Conservation (phyloP, 2,329 filamentous ascomycete species). For the Neoscytalidium dimidiatum region DNA sequence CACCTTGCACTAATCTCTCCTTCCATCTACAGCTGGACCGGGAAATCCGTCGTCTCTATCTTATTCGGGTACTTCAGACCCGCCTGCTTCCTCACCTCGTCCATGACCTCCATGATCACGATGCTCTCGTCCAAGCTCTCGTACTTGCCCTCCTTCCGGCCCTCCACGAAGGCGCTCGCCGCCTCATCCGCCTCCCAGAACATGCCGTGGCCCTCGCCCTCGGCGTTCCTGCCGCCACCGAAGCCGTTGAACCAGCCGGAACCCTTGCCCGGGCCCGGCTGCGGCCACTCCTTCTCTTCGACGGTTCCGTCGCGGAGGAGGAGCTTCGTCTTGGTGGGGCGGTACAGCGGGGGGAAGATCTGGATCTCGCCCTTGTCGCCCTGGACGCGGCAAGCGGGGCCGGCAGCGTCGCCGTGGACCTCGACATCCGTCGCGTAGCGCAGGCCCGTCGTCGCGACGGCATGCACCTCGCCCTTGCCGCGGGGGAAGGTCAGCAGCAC, state of each 20-base stretch:
- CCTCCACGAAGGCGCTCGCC: slow-evolving; percentile 73
- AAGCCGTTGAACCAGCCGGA: slow-evolving; percentile 52
- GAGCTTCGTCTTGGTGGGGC: slow-evolving; percentile 66
- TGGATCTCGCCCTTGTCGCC: slow-evolving; percentile 82
- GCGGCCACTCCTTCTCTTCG: slow-evolving; percentile 49
- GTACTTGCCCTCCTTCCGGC: slow-evolving; percentile 69
- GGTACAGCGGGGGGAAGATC: slow-evolving; percentile 70
- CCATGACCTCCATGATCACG: slow-evolving; percentile 81
- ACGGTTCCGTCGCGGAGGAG: slow-evolving; percentile 55
- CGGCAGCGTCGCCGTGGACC: slow-evolving; percentile 55
- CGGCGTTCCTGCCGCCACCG: slow-evolving; percentile 45
- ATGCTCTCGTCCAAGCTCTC: slow-evolving; percentile 73
- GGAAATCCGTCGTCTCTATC: slow-evolving; percentile 64
- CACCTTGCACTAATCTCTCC: not conserved
- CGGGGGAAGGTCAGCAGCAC: slow-evolving; percentile 76
- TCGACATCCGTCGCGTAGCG: slow-evolving; percentile 58
- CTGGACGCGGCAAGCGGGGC: slow-evolving; percentile 75
- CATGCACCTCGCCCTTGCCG: slow-evolving; percentile 62
- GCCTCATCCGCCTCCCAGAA: slow-evolving; percentile 86
- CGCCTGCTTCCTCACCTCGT: slow-evolving; percentile 65
- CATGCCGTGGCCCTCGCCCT: slow-evolving; percentile 74
- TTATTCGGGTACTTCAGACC: slow-evolving; percentile 64
- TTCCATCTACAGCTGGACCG: slow-evolving; percentile 33
- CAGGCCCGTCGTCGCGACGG: slow-evolving; percentile 60
- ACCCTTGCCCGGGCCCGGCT: slow-evolving; percentile 50